These are phyloP conservation scores for Aristolochia californica DNA, from an alignment of 164 flowering plant species.

Conservation along the genomic window DNA sequence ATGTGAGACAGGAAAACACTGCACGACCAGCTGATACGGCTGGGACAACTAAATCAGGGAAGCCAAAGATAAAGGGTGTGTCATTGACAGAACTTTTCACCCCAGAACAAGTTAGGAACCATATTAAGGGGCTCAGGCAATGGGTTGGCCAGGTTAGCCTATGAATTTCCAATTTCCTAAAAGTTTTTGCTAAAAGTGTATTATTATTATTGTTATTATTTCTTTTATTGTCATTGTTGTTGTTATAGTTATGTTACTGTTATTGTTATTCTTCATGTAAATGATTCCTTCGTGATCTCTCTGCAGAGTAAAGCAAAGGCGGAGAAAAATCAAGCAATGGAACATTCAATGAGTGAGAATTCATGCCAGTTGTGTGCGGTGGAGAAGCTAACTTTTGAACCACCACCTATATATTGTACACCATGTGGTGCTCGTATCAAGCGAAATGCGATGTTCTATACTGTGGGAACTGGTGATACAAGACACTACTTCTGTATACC, in stretches of 20 bases:
- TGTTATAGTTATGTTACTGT: neutral
- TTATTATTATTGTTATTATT: neutral
- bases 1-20: constrained; percentile 33
- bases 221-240: no score
- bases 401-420: constrained; percentile 91
- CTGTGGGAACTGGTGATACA: constrained; percentile 82
- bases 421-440: constrained; percentile 91
- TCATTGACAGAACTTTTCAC: constrained; percentile 91
- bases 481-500: constrained; percentile 88
- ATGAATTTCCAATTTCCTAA: neutral
- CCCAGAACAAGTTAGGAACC: constrained; percentile 88
- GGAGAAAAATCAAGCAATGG: constrained; percentile 97
- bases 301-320: constrained; percentile 93
- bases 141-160: constrained; percentile 95
- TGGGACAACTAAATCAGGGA: constrained; percentile 62
- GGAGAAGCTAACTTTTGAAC: constrained; percentile 94
- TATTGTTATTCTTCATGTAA: neutral
- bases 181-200: neutral
- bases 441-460: constrained; percentile 84
- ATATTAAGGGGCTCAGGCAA: constrained; percentile 79
- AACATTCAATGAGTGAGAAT: constrained; percentile 84
- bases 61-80: constrained; percentile 90
- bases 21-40: constrained; percentile 31
- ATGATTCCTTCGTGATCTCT: neutral
- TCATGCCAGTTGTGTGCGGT: constrained; percentile 98